Evolutionary conservation across 1,139 yeast species (phyloP).

Genomic region (Diutina catenulata): DNA sequence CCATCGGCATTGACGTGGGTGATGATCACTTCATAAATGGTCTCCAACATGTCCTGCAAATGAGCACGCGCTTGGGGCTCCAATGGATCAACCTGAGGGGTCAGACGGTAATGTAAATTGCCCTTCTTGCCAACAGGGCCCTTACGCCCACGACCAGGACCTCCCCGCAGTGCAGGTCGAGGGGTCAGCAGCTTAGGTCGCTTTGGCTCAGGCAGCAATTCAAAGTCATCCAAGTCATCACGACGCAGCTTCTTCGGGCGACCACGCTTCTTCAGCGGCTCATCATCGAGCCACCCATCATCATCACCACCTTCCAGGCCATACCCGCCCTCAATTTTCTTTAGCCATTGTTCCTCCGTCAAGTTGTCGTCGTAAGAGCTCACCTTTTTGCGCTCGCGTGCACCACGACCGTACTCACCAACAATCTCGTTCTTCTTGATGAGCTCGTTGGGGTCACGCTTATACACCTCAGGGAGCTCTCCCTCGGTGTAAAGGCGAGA

Average conservation of each 20-base stretch:
- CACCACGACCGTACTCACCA: conserved; percentile 45
- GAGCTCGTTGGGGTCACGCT: conserved; percentile 30
- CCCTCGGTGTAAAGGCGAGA: conserved; percentile 43
- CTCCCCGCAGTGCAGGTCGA: conserved; percentile 12
- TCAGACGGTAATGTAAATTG: conserved; percentile 9
- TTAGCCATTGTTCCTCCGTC: conserved; percentile 72
- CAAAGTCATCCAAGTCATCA: conserved; percentile 7
- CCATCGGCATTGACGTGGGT: conserved; percentile 30
- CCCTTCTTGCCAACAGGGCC: conserved; percentile 6
- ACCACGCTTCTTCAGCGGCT: conserved; percentile 8
- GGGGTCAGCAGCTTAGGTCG: conserved; percentile 22
- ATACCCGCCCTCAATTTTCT: conserved; percentile 39
- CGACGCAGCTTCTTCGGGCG: conserved; percentile 8
- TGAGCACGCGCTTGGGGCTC: conserved; percentile 28
- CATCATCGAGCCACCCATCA: conserved; percentile 14
- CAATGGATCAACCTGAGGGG: conserved; percentile 30
- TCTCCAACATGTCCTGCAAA: conserved; percentile 29
- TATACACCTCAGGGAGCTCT: conserved; percentile 59
- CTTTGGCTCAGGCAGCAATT: conserved; percentile 11
- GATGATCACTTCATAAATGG: conserved; percentile 33
- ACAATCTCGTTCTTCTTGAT: conserved; percentile 13
- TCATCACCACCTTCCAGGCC: conserved; percentile 21
- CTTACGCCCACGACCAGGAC: conserved; percentile 8
- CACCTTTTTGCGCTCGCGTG: conserved; percentile 51
- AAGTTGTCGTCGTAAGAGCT: conserved; percentile 52